phyloP scores from a whole-genome alignment of 23 red algal species.

The Gracilariopsis chorda region DNA sequence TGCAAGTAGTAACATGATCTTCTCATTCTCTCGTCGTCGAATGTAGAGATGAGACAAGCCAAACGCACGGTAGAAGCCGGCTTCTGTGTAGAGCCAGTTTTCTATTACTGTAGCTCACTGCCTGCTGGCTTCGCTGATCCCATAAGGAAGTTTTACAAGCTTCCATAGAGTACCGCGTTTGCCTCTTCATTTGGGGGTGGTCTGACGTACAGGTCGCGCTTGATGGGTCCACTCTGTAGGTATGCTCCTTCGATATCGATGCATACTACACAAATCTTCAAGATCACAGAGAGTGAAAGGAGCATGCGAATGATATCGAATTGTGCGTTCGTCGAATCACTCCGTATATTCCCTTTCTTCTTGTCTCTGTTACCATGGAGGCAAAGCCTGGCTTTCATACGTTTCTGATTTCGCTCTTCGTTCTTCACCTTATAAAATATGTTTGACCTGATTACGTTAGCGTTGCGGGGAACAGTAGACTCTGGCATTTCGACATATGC shows the following conservation, averaged over 20 bases:
- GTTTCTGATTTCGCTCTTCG: neutral
- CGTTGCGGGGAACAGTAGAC: neutral
- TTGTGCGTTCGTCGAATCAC: neutral
- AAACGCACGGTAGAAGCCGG: neutral
- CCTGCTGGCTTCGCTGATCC: neutral
- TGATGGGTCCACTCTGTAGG: constrained; percentile 3
- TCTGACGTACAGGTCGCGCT: neutral
- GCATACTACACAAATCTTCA: neutral
- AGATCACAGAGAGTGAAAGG: neutral
- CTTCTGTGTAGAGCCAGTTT: neutral
- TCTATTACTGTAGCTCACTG: neutral
- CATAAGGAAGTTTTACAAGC: neutral
- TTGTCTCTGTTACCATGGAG: constrained; percentile 32
- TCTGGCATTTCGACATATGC: neutral
- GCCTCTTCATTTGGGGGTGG: neutral
- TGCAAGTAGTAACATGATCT: neutral
- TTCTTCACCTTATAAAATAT: constrained; percentile 1
- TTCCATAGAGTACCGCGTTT: neutral
- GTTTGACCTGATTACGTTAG: constrained; percentile 1
- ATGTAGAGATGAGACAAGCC: neutral
- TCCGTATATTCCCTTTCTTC: neutral
- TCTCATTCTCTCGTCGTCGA: neutral
- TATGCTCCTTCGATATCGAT: constrained; percentile 2
- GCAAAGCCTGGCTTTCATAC: constrained; percentile 5
- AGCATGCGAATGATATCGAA: neutral